Evolutionary conservation across 371 early-diverging fungal species (phyloP), one percentile per base, ranked within the genome.

Genomic region (Syncephalastrum monosporum): DNA sequence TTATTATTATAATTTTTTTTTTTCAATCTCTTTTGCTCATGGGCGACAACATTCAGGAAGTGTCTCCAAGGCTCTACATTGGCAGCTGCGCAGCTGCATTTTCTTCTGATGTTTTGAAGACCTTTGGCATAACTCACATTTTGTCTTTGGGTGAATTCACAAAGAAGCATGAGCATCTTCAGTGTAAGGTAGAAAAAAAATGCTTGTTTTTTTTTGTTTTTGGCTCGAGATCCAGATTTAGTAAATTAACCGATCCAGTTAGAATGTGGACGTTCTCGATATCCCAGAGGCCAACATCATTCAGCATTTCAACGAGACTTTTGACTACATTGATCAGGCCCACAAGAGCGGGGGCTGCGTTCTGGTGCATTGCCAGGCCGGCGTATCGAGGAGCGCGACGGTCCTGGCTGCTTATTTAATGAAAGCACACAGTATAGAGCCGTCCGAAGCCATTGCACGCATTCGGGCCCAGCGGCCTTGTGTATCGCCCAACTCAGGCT

Each of bases 311-410:
- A 74, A 83, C 29, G 84, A 77, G 44, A 82, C 83, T 21, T 74
- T 74, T 55, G 68, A 55, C 14, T 92, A 88, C 64, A 89, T 89
- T 19, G 54, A 76, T 8, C 64, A 65, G 7, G 80, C 82, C 2
- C 54, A 85, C 21, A 69, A 64, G 1, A 63, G 50, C 8, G 75
- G 75, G 8, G 84, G 84, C 5, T 72, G 71, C 12, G 81, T 89
- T 17, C 72, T 91, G 25, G 82, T 91, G 1, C 89, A 92, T 57
- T 92, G 92, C 72, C 79, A 83, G 67, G 75, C 68, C 13, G 66
- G 70, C 42, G 61, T 71, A 6, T 71, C 67, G 17, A 64, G 71
- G 21, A 65, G 69, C 53, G 47, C 56, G 13, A 65, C 74, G 5
- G 47, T 74, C n/a, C 52, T 77, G 15, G 59, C 66, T 10, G 90